These are phyloP conservation scores for Plicaturopsis crispa DNA, from an alignment of 768 basidiomycete species.

Conservation along the genomic window DNA sequence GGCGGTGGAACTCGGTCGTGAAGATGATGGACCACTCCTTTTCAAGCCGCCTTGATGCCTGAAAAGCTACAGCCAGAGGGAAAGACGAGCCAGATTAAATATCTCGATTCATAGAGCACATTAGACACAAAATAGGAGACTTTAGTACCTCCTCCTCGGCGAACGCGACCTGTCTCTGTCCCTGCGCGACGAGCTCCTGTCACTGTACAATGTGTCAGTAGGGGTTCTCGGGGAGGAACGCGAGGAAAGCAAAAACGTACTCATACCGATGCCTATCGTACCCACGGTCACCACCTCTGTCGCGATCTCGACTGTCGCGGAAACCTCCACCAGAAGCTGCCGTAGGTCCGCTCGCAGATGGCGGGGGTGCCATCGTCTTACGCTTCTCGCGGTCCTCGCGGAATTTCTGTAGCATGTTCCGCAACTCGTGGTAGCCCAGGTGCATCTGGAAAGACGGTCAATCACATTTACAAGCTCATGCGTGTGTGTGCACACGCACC, in stretches of 20 bases:
- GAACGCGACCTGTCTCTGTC: slow-evolving; percentile 72
- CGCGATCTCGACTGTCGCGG: slow-evolving; percentile 55
- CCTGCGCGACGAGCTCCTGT: slow-evolving; percentile 28
- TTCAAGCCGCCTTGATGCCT: no score
- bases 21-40: no score
- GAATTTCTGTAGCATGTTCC: slow-evolving; percentile 88
- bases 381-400: slow-evolving; percentile 83
- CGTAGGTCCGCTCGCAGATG: slow-evolving; percentile 24
- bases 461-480: slow-evolving; percentile 8
- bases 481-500: slow-evolving; percentile 37
- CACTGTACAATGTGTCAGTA: no score
- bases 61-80: neutral
- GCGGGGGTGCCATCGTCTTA: slow-evolving; percentile 49
- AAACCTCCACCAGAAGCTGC: slow-evolving; percentile 33
- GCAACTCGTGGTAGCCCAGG: slow-evolving; percentile 95
- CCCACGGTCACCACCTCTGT: slow-evolving; percentile 62
- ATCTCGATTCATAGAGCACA: slow-evolving; percentile 1
- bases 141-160: slow-evolving; percentile 55
- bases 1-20: no score
- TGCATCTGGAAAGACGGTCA: slow-evolving; percentile 71
- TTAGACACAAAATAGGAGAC: slow-evolving; percentile 1
- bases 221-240: no score
- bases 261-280: slow-evolving; percentile 76
- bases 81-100: neutral
- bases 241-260: slow-evolving; percentile 23